Base-by-base conservation (phyloP, 192 early-diverging fungal genomes). In the Linnemannia exigua region DNA sequence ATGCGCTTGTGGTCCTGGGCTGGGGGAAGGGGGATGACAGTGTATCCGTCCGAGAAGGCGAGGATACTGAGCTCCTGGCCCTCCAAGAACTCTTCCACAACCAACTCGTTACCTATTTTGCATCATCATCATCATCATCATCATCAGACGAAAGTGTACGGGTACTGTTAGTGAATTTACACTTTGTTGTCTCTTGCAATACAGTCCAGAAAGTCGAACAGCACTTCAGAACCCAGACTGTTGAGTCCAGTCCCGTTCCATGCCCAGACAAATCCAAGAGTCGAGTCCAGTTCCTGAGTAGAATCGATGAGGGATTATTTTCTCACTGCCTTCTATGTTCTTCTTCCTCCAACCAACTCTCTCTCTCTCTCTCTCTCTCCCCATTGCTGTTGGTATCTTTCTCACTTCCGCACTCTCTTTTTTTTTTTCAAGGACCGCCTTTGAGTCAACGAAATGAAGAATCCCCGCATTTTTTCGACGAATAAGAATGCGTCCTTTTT, bases 1-100 rank as follows among this genome's bases (percentile, higher is more conserved):
- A 95, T 95, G 48, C 99, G 96, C 90, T 99, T 99, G 91, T 99
- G 99, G 86, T 99, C 99, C 91, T 99, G 99, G 38, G 98, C 98
- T 67, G 95, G 95, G 15, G 99, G 99, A 82, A 97, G 90, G 54
- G 95, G 89, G 36, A 96, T 87, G 63, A 99, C 90, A 1, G 97
- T 97, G 92, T 99, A 98, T 67, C 98, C 99, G 86, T 99, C 98
- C 19, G 97, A 94, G 76, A 99, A 93, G 17, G 97, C 93, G 82
- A 99, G 91, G 36, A 98, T 90, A 79, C 95, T 96, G 82, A 99
- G 94, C 82, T 99, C 99, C 91, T 98, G 94, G 67, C 99, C 99
- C 63, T 92, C 92, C 51, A 99, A 90, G 46, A 93, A 93, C 91
- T 99, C 99, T 88, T 99, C 99, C 77, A 99, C 92, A 6, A 99